Conservation (phyloP, 1,284 basidiomycete genomes). For the Ganoderma leucocontextum region DNA sequence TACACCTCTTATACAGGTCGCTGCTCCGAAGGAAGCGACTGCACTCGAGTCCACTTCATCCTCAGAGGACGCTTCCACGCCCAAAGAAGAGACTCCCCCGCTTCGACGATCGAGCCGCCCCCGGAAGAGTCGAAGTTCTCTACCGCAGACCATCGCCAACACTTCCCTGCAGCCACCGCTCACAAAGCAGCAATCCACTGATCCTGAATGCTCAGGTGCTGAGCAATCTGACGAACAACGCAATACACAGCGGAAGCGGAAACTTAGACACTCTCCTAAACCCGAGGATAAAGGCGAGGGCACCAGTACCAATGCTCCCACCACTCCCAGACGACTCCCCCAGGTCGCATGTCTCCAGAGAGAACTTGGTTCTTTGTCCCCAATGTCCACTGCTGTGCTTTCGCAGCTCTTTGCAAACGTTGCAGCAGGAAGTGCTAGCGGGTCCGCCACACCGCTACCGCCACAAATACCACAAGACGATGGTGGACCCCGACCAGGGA, state of each 20-base stretch:
- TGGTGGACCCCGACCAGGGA: neutral
- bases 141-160: slow-evolving; percentile 25
- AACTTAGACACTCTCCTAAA: slow-evolving; percentile 14
- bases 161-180: slow-evolving; percentile 9
- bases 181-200: slow-evolving; percentile 5
- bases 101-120: slow-evolving; percentile 34
- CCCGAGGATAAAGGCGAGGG: slow-evolving; percentile 5
- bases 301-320: neutral
- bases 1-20: neutral
- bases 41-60: neutral
- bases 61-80: neutral
- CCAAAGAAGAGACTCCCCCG: slow-evolving; percentile 20
- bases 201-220: slow-evolving; percentile 14
- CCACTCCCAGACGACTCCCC: slow-evolving; percentile 17
- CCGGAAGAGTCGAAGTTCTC: slow-evolving; percentile 26
- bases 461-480: slow-evolving; percentile 9
- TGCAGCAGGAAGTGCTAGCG: slow-evolving; percentile 19
- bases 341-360: slow-evolving; percentile 16
- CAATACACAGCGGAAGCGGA: slow-evolving; percentile 26
- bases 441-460: slow-evolving; percentile 23
- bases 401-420: slow-evolving; percentile 39
- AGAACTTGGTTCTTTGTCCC: slow-evolving; percentile 46
- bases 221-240: slow-evolving; percentile 1
- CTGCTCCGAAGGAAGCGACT: neutral
- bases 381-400: slow-evolving; percentile 45